These are phyloP conservation scores for Boletus sp. DNA, from an alignment of 768 basidiomycete species.

Conservation along the genomic window DNA sequence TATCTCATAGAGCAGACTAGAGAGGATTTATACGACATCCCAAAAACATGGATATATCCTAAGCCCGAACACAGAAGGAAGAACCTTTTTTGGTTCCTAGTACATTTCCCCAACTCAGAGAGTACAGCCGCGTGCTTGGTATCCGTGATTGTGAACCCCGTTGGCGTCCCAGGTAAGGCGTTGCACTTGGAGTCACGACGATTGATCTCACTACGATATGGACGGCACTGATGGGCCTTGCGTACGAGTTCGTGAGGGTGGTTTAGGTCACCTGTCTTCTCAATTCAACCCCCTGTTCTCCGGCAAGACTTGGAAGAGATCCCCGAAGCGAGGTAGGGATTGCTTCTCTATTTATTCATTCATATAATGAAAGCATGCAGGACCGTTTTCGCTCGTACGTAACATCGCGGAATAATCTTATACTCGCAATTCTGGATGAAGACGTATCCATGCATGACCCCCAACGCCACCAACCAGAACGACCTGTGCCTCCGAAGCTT, in stretches of 20 bases:
- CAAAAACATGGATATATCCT: not conserved
- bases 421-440: conserved; percentile 23
- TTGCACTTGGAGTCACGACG: not conserved
- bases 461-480: conserved; percentile 40
- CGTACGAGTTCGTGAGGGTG: not conserved
- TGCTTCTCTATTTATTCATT: conserved; percentile 12
- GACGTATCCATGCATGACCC: conserved; percentile 36
- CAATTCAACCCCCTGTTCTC: not conserved
- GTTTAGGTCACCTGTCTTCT: conserved; percentile 5
- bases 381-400: conserved; percentile 6
- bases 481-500: conserved; percentile 39
- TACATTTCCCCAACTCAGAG: not conserved
- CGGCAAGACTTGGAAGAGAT: not conserved
- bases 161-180: not conserved
- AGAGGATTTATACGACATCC: not conserved
- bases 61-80: not conserved
- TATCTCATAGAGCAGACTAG: conserved; percentile 14
- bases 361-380: conserved; percentile 14
- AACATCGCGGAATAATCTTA: conserved; percentile 8
- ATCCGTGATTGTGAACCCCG: not conserved
- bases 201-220: not conserved
- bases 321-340: conserved; percentile 2
- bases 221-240: conserved; percentile 1
- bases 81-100: not conserved
- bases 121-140: not conserved